Conservation (phyloP, 148 eudicot genomes). For the Salicornia ramosissima region DNA sequence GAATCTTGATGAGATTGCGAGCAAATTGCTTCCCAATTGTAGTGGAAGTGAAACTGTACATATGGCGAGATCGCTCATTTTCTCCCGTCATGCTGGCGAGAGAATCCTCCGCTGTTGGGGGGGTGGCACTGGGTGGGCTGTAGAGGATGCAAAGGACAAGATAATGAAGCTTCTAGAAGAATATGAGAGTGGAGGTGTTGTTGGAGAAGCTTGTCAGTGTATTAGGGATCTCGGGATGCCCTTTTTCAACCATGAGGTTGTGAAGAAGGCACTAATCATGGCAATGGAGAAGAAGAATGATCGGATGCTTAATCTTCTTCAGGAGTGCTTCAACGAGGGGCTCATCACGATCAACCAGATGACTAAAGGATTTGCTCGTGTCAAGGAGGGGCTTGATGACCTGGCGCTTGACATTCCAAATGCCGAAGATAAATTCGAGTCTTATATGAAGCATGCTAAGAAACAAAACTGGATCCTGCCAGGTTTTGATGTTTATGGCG, state of each 20-base stretch:
- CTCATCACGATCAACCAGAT: slow-evolving; percentile 85
- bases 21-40: slow-evolving; percentile 58
- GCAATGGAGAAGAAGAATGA: slow-evolving; percentile 98
- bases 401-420: slow-evolving; percentile 93
- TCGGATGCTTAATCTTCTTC: slow-evolving; percentile 69
- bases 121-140: slow-evolving; percentile 97
- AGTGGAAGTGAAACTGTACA: slow-evolving; percentile 76
- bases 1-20: slow-evolving; percentile 71
- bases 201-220: slow-evolving; percentile 84
- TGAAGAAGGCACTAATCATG: slow-evolving; percentile 91
- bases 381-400: slow-evolving; percentile 80
- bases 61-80: slow-evolving; percentile 71
- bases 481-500: slow-evolving; percentile 28
- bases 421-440: slow-evolving; percentile 58
- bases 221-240: slow-evolving; percentile 95
- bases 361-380: slow-evolving; percentile 80
- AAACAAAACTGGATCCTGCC: slow-evolving; percentile 63
- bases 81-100: slow-evolving; percentile 94
- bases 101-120: slow-evolving; percentile 97
- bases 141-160: slow-evolving; percentile 96
- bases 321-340: slow-evolving; percentile 78
- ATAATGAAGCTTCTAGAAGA: slow-evolving; percentile 85
- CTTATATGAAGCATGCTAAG: slow-evolving; percentile 53
- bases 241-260: slow-evolving; percentile 93
- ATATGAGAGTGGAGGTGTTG: slow-evolving; percentile 77